A percentile compares a stretch with the other conserved stretches of the same genome.
Conservation (phyloP, 75 land plant genomes). For the Adiantum capillusveneris region DNA sequence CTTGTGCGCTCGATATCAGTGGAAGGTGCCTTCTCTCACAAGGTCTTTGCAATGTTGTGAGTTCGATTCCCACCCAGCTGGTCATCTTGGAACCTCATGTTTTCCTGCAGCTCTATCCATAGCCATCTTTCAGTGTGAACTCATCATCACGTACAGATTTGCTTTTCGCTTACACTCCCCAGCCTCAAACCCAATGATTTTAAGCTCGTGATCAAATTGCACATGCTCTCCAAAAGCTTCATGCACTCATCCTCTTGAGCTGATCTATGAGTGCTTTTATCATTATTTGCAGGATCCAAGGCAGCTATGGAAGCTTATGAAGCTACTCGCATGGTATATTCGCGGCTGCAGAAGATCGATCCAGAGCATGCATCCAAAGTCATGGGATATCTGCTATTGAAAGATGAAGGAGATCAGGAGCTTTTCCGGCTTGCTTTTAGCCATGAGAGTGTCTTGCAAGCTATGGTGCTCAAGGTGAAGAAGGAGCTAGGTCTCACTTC, state of each 20-base stretch:
- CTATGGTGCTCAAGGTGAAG: conserved; percentile 51
- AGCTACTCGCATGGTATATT: conserved; percentile 65
- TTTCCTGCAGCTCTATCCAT: too few relatives aligned
- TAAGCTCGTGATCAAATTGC: not conserved
- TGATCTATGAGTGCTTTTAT: not conserved
- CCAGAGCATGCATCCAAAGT: conserved; percentile 88
- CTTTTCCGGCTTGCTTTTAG: conserved; percentile 82
- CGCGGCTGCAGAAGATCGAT: conserved; percentile 70
- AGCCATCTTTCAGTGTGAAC: too few relatives aligned
- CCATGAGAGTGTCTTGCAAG: conserved; percentile 59
- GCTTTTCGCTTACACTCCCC: not conserved
- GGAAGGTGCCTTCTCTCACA: too few relatives aligned
- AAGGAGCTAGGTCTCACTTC: conserved; percentile 40
- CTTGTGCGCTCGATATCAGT: too few relatives aligned
- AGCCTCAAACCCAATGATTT: not conserved
- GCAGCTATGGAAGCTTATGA: conserved; percentile 79
- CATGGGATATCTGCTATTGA: conserved; percentile 78
- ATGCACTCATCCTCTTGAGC: not conserved
- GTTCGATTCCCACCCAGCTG: not conserved
- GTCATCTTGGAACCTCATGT: too few relatives aligned
- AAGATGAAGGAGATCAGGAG: conserved; percentile 88
- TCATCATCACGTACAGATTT: not conserved
- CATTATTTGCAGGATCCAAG: not conserved
- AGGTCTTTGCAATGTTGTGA: too few relatives aligned
- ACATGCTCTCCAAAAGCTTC: not conserved